phyloP scores from a whole-genome alignment of 805 yeast genomes.

The Schwanniomyces occidentalis region DNA sequence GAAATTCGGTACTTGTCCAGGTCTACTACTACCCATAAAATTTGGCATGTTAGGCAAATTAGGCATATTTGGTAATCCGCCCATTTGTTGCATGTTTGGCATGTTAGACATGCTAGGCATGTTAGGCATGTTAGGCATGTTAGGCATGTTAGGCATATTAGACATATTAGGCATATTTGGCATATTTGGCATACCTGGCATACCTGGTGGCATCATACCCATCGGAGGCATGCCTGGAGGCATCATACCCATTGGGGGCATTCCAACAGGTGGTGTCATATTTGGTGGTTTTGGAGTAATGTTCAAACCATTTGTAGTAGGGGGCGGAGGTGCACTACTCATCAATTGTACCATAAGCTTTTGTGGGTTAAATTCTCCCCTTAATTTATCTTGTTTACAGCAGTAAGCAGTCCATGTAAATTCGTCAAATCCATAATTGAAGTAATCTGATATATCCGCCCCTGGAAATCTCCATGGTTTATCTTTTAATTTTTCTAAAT shows the following conservation, averaged over 20 bases:
- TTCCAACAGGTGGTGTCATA: constrained; percentile 25
- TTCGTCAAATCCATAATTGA: constrained; percentile 96
- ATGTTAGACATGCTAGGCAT: constrained; percentile 23
- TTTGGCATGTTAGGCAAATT: constrained; percentile 26
- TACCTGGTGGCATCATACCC: constrained; percentile 24
- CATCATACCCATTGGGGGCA: constrained; percentile 18
- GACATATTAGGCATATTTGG: constrained; percentile 19
- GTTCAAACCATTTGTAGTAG: constrained; percentile 11
- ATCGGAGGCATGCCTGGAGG: constrained; percentile 14
- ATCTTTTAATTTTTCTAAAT: constrained; percentile 78
- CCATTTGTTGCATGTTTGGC: constrained; percentile 29
- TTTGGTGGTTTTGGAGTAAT: constrained; percentile 13
- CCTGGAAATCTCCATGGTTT: constrained; percentile 99
- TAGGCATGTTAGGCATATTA: constrained; percentile 24
- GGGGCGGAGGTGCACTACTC: constrained; percentile 29
- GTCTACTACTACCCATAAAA: constrained; percentile 11
- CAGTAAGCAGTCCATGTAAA: constrained; percentile 94
- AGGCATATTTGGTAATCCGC: constrained; percentile 20
- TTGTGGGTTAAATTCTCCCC: constrained; percentile 81
- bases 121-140: constrained; percentile 23
- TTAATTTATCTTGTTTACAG: constrained; percentile 76
- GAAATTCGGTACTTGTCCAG: constrained; percentile 8
- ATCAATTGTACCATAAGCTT: constrained; percentile 68
- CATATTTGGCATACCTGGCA: constrained; percentile 18
- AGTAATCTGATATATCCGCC: constrained; percentile 90